Percentiles rank a stretch among this genome's conserved stretches.
Conservation (phyloP, 1,284 basidiomycete species). For the Microbotryum scabiosae region DNA sequence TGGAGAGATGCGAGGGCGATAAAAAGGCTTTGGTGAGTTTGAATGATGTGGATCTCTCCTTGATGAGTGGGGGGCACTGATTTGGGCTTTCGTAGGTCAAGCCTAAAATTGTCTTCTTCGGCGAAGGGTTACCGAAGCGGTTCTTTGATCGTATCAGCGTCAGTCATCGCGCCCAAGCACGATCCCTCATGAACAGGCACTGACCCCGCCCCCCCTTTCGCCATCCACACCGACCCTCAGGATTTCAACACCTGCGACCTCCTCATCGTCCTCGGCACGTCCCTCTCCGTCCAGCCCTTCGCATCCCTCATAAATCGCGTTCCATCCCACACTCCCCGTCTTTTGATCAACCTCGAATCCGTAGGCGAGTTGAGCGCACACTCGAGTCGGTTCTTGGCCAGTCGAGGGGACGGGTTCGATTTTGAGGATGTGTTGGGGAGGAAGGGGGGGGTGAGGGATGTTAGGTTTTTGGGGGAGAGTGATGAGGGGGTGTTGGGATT, state of each 20-base stretch:
- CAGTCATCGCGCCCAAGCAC: too few species aligned
- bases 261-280: constrained; percentile 86
- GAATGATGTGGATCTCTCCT: too few species aligned
- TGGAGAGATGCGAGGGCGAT: constrained; percentile 21
- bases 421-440: constrained; percentile 26
- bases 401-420: constrained; percentile 26
- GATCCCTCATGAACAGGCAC: too few species aligned
- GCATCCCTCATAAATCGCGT: constrained; percentile 47
- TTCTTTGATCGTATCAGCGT: constrained; percentile 39
- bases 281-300: constrained; percentile 58
- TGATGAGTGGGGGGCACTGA: too few species aligned
- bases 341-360: constrained; percentile 49
- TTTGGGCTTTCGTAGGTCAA: too few species aligned
- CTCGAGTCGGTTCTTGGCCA: neutral
- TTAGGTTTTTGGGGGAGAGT: constrained; percentile 19
- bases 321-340: constrained; percentile 40
- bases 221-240: too few species aligned
- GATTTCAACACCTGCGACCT: constrained; percentile 59
- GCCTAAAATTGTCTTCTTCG: constrained; percentile 93
- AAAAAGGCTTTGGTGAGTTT: constrained; percentile 11
- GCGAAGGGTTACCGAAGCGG: constrained; percentile 51
- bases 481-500: constrained; percentile 27
- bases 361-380: constrained; percentile 42
- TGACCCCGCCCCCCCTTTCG: too few species aligned
- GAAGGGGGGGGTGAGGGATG: constrained; percentile 23